These are phyloP conservation scores for Trichosporon sp. DNA, from an alignment of 1,284 basidiomycete genomes.

Conservation along the genomic window DNA sequence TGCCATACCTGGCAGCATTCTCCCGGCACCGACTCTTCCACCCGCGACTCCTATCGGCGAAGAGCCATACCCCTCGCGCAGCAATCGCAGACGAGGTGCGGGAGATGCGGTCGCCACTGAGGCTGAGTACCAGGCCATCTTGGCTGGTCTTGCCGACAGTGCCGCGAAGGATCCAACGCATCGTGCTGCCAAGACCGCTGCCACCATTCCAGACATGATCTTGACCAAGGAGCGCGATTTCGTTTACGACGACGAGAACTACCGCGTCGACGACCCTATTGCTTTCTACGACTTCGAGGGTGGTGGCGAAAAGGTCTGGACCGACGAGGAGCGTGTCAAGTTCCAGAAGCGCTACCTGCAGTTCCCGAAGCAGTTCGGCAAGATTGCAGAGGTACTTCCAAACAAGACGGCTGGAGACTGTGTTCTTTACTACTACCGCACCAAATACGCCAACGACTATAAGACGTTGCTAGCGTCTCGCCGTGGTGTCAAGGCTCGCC, in stretches of 20 bases:
- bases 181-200: conserved; percentile 83
- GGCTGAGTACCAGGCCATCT: conserved; percentile 95
- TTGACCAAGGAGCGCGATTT: conserved; percentile 66
- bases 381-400: conserved; percentile 75
- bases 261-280: conserved; percentile 73
- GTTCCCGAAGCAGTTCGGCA: conserved; percentile 84
- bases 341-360: conserved; percentile 81
- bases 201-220: conserved; percentile 89
- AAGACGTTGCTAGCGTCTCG: conserved; percentile 60
- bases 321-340: conserved; percentile 75
- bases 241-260: conserved; percentile 79
- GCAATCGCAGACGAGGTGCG: conserved; percentile 42
- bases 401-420: conserved; percentile 88
- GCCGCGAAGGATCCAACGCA: conserved; percentile 88
- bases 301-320: conserved; percentile 75
- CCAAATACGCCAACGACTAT: conserved; percentile 91
- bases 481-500: conserved; percentile 62
- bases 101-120: conserved; percentile 93
- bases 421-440: conserved; percentile 90
- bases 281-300: conserved; percentile 75
- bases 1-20: conserved; percentile 39
- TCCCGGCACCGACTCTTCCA: conserved; percentile 37
- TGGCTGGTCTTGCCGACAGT: conserved; percentile 87
- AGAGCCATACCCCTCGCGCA: conserved; percentile 40
- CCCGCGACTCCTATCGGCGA: conserved; percentile 41